phyloP scores from a whole-genome alignment of 257 asterid genomes.

The Capsicum pubescens region DNA sequence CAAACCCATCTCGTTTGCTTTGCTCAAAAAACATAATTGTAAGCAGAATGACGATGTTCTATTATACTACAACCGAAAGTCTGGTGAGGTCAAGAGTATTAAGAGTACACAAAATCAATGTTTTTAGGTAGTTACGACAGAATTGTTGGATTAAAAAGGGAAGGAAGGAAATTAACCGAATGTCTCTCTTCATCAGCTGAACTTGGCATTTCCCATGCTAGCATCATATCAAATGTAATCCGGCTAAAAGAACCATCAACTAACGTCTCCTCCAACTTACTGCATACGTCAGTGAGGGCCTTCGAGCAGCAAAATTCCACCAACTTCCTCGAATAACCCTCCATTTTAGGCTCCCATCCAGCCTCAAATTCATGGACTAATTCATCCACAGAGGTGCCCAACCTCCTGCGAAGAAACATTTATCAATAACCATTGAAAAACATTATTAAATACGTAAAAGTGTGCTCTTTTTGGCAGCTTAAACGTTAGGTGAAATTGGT shows the following conservation, averaged over 20 bases:
- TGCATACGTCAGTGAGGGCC: conserved; percentile 60
- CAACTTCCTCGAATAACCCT: conserved; percentile 63
- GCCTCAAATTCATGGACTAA: conserved; percentile 64
- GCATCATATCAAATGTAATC: conserved; percentile 90
- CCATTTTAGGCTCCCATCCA: conserved; percentile 55
- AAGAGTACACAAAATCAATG: neutral
- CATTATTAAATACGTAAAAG: neutral
- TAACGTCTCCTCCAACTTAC: conserved; percentile 54
- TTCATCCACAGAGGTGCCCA: conserved; percentile 50
- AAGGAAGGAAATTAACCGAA: neutral
- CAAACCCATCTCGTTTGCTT: neutral
- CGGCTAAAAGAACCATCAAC: conserved; percentile 68
- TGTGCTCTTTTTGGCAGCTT: neutral
- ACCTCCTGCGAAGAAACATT: conserved; percentile 48
- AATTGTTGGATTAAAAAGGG: neutral
- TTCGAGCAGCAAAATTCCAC: conserved; percentile 74
- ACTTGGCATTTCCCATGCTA: conserved; percentile 85
- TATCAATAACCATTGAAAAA: neutral
- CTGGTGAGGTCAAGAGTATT: neutral
- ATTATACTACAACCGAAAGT: neutral
- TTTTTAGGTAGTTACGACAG: neutral
- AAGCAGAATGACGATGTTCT: neutral
- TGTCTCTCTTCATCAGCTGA: conserved; percentile 53
- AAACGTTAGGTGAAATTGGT: neutral
- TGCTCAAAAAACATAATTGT: neutral